Percentiles rank a stretch among this genome's conserved stretches.
phyloP scores from a whole-genome alignment of 768 basidiomycete species.

The Pluteus cervinus region DNA sequence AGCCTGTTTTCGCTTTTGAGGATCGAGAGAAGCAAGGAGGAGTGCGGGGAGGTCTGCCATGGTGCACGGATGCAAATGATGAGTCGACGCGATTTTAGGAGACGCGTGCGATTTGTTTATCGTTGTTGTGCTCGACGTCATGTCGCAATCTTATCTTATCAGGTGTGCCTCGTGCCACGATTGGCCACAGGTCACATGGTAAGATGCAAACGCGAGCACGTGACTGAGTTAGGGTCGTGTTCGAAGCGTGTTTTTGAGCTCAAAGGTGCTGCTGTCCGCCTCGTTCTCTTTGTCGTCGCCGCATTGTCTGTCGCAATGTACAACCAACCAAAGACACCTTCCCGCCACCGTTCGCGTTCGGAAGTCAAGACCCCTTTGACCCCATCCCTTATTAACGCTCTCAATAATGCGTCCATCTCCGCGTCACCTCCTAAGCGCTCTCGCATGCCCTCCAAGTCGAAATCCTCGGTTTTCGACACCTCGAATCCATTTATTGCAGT shows the following conservation, averaged over 20 bases:
- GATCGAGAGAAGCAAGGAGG: conserved; percentile 66
- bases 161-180: no score
- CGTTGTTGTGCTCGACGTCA: conserved; percentile 1
- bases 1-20: conserved; percentile 68
- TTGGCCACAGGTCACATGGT: no score
- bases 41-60: conserved; percentile 70
- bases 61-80: conserved; percentile 5
- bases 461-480: conserved; percentile 36
- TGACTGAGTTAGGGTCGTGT: no score
- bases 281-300: no score
- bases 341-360: conserved; percentile 39
- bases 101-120: conserved; percentile 6
- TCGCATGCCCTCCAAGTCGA: conserved; percentile 20
- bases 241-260: no score
- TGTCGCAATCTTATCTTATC: no score
- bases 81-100: not conserved
- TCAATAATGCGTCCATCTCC: conserved; percentile 37
- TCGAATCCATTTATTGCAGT: conserved; percentile 60
- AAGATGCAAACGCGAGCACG: no score
- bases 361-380: conserved; percentile 47
- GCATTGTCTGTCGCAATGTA: no score
- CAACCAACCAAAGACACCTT: conserved; percentile 40
- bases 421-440: conserved; percentile 21
- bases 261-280: no score
- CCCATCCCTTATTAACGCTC: conserved; percentile 34